phyloP scores from a whole-genome alignment of 1,284 basidiomycete genomes.

The Gymnopus androsaceus region DNA sequence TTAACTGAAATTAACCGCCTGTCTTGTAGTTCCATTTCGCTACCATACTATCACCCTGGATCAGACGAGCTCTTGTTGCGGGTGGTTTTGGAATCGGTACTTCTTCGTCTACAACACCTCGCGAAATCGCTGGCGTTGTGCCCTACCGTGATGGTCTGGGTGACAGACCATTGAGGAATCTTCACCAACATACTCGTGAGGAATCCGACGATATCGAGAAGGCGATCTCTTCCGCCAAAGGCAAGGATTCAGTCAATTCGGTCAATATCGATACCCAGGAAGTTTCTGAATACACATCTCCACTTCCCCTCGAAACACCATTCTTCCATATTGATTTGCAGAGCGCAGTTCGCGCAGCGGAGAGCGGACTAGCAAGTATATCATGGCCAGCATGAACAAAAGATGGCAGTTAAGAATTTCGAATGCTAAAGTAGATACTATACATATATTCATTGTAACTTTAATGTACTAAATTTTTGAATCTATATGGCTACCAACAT shows the following conservation, averaged over 20 bases:
- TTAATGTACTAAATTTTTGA: too few relatives aligned
- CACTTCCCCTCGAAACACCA: conserved; percentile 65
- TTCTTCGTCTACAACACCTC: conserved; percentile 42
- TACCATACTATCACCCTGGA: conserved; percentile 91
- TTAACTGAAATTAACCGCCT: neutral
- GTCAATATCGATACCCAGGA: neutral
- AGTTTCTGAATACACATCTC: conserved; percentile 31
- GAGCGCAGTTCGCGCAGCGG: conserved; percentile 74
- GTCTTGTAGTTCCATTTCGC: conserved; percentile 80
- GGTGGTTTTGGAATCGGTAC: conserved; percentile 80
- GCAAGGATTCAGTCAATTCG: conserved; percentile 3
- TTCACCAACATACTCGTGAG: conserved; percentile 20
- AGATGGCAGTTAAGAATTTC: too few relatives aligned
- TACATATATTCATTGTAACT: too few relatives aligned
- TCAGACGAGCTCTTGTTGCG: conserved; percentile 84
- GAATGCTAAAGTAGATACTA: too few relatives aligned
- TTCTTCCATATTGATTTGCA: conserved; percentile 87
- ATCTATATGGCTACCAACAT: too few relatives aligned
- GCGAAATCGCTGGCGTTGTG: conserved; percentile 77
- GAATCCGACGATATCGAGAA: conserved; percentile 38
- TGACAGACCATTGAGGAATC: conserved; percentile 23
- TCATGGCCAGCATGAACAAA: neutral
- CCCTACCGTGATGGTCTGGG: conserved; percentile 51
- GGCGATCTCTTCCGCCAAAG: neutral
- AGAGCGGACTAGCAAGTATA: conserved; percentile 29